Percentiles rank a stretch among this genome's conserved stretches.
Conservation (phyloP, 1,284 basidiomycete genomes). For the Schizophyllum commune region DNA sequence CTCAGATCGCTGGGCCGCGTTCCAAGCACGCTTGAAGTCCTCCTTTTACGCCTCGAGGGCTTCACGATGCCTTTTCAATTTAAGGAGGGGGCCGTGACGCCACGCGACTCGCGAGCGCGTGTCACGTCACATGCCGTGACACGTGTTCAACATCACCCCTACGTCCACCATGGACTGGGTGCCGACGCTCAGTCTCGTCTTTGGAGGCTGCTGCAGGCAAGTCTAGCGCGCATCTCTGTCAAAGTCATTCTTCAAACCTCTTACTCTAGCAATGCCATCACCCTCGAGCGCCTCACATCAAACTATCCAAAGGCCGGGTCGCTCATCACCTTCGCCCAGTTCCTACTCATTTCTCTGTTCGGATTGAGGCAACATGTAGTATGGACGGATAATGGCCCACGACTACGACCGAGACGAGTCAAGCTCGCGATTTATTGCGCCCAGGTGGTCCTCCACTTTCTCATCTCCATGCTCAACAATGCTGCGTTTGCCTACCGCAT, state of each 20-base stretch:
- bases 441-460: constrained; percentile 80
- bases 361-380: constrained; percentile 55
- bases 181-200: constrained; percentile 57
- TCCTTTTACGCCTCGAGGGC: no score
- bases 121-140: neutral
- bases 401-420: constrained; percentile 56
- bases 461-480: constrained; percentile 84
- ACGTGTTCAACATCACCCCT: neutral
- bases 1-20: no score
- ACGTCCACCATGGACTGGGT: constrained; percentile 37
- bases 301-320: constrained; percentile 61
- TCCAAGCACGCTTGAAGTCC: no score
- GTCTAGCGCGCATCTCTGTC: constrained; percentile 11
- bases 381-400: constrained; percentile 35
- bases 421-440: constrained; percentile 71
- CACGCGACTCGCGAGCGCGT: neutral
- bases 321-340: constrained; percentile 82
- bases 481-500: constrained; percentile 81
- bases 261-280: constrained; percentile 58
- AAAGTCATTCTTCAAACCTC: neutral
- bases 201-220: constrained; percentile 76
- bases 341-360: constrained; percentile 64
- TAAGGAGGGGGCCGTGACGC: no score
- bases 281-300: constrained; percentile 60
- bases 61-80: no score